Evolutionary conservation across 352 stramenopile species (phyloP).

Genomic region (Bremia lactucae): DNA sequence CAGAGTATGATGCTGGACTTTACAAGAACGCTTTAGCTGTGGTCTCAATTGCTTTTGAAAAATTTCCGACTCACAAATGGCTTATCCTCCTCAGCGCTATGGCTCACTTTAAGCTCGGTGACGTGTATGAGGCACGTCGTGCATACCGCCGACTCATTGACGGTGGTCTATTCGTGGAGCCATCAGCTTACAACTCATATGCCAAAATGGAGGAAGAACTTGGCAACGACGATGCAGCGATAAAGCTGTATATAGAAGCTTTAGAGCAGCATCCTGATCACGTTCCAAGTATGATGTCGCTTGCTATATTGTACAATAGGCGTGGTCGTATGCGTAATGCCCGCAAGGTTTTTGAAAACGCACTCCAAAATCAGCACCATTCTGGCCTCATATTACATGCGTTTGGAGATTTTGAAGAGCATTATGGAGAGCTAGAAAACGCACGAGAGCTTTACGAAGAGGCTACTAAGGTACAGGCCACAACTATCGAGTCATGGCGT

Average conservation of each 20-base stretch:
- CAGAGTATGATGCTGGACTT: constrained; percentile 64
- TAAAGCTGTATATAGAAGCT: constrained; percentile 51
- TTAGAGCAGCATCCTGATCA: constrained; percentile 54
- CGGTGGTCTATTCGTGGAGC: constrained; percentile 57
- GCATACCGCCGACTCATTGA: constrained; percentile 66
- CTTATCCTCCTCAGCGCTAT: constrained; percentile 68
- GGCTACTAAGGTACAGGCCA: constrained; percentile 55
- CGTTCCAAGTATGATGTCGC: constrained; percentile 67
- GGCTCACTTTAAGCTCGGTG: constrained; percentile 67
- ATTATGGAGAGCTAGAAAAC: constrained; percentile 52
- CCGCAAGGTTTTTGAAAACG: constrained; percentile 57
- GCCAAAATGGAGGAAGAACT: constrained; percentile 77
- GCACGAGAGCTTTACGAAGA: constrained; percentile 68
- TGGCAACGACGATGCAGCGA: constrained; percentile 54
- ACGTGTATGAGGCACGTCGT: constrained; percentile 60
- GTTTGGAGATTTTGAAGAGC: constrained; percentile 72
- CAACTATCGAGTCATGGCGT: constrained; percentile 54
- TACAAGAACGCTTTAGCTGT: constrained; percentile 71
- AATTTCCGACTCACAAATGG: constrained; percentile 76
- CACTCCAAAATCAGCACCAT: constrained; percentile 43
- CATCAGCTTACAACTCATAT: constrained; percentile 74
- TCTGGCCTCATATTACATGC: constrained; percentile 46
- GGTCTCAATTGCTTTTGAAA: constrained; percentile 42
- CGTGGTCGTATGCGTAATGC: constrained; percentile 32
- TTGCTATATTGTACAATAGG: constrained; percentile 55